phyloP scores from a whole-genome alignment of 2,329 filamentous ascomycete species.

The Thielaviopsis musarum region DNA sequence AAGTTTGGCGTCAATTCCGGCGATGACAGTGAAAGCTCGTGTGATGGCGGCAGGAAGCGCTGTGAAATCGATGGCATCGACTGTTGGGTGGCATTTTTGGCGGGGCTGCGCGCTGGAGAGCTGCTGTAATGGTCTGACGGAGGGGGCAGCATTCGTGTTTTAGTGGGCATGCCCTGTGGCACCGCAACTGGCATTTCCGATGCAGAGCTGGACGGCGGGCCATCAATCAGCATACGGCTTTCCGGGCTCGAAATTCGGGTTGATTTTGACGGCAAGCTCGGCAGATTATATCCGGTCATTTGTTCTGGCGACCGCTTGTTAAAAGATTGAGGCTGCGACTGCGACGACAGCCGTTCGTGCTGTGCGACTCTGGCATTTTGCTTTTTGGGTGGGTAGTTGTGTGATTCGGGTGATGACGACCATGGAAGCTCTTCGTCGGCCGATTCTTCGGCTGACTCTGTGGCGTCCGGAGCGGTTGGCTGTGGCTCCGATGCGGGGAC shows the following conservation, averaged over 20 bases:
- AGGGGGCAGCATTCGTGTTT: background rate
- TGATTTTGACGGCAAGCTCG: background rate
- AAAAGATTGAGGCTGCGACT: background rate
- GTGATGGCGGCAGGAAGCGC: background rate
- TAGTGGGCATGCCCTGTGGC: background rate
- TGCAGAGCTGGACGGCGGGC: background rate
- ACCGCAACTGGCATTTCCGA: background rate
- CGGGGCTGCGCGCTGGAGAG: background rate
- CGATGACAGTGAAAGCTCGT: background rate
- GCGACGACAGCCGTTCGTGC: background rate
- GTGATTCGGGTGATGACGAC: background rate
- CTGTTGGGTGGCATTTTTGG: background rate
- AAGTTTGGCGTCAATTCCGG: background rate
- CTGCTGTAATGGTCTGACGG: background rate
- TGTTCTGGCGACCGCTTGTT: background rate
- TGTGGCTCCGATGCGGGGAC: background rate
- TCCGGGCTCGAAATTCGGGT: background rate
- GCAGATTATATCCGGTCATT: background rate
- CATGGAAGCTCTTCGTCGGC: background rate
- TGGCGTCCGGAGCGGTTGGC: background rate
- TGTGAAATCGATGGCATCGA: background rate
- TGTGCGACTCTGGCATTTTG: background rate
- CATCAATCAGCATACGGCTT: background rate
- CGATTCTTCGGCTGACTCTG: background rate
- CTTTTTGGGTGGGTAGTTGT: background rate